Conservation (phyloP, 2,329 filamentous ascomycete species). For the Davidsoniella eucalypti region DNA sequence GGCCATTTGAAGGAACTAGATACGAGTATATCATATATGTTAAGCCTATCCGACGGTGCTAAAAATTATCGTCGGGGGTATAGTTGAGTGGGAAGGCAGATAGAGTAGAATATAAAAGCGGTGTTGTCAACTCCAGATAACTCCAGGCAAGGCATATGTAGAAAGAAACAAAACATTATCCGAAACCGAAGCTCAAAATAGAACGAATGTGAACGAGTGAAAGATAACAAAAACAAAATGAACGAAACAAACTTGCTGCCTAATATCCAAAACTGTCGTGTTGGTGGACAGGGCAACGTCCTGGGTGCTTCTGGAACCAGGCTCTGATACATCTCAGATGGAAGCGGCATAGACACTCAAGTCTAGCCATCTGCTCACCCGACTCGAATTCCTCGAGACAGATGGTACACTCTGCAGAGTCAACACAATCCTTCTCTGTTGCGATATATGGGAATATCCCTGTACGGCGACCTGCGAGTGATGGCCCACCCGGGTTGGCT, state of each 20-base stretch:
- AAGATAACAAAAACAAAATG: background rate
- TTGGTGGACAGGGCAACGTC: constrained; percentile 49
- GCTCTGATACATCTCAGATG: constrained; percentile 42
- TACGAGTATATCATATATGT: too few relatives aligned
- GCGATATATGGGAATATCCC: constrained; percentile 48
- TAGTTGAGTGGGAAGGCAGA: too few relatives aligned
- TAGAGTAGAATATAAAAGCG: too few relatives aligned
- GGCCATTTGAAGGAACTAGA: too few relatives aligned
- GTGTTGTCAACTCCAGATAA: too few relatives aligned
- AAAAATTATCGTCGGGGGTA: too few relatives aligned
- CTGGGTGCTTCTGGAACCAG: constrained; percentile 47
- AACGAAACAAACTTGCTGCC: background rate
- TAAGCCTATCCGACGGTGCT: too few relatives aligned
- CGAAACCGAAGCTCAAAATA: background rate
- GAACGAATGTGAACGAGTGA: background rate
- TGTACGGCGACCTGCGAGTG: constrained; percentile 29
- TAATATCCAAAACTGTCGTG: constrained; percentile 41
- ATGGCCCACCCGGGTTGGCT: constrained; percentile 8
- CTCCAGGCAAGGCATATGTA: background rate
- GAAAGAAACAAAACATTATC: background rate
- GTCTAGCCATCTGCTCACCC: constrained; percentile 44
- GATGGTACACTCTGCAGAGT: constrained; percentile 50
- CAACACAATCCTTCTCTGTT: constrained; percentile 53
- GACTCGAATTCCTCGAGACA: constrained; percentile 50
- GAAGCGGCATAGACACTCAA: constrained; percentile 51